A percentile compares a stretch with the other conserved stretches of the same genome.
Evolutionary conservation across 371 early-diverging fungal species (phyloP).

Genomic region (Mucor sp.): DNA sequence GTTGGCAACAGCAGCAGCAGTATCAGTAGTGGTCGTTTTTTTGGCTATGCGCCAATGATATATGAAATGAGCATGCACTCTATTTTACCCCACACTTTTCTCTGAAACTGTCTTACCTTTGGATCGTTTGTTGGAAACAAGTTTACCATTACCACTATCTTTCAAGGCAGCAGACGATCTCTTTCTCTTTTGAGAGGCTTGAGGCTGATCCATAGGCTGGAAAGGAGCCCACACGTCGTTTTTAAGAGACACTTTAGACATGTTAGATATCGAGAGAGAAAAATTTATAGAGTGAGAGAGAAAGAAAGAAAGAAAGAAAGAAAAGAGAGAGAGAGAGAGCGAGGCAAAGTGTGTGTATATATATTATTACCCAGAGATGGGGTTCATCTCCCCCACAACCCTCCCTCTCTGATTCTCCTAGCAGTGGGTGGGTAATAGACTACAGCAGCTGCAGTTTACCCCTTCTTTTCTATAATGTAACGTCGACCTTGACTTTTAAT

Average conservation of each 20-base stretch:
- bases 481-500: background rate
- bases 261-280: background rate
- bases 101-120: slow-evolving; percentile 6
- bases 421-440: too few relatives aligned
- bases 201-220: slow-evolving; percentile 14
- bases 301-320: background rate
- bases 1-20: background rate
- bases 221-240: slow-evolving; percentile 21
- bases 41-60: background rate
- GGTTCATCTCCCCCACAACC: background rate
- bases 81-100: background rate
- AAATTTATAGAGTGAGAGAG: background rate
- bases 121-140: slow-evolving; percentile 6
- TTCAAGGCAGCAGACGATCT: slow-evolving; percentile 3
- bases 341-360: background rate
- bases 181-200: slow-evolving; percentile 12
- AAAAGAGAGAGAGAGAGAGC: background rate
- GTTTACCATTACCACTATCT: background rate
- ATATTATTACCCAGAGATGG: background rate
- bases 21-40: background rate
- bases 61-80: background rate
- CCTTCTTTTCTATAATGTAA: background rate
- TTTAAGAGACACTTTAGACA: slow-evolving; percentile 19
- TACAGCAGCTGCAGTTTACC: background rate
- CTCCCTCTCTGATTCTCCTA: background rate